Percentiles rank a stretch among this genome's conserved stretches.
These are phyloP conservation scores for Ceratobasidium papillatum DNA, from an alignment of 1,284 basidiomycete genomes.

Conservation along the genomic window DNA sequence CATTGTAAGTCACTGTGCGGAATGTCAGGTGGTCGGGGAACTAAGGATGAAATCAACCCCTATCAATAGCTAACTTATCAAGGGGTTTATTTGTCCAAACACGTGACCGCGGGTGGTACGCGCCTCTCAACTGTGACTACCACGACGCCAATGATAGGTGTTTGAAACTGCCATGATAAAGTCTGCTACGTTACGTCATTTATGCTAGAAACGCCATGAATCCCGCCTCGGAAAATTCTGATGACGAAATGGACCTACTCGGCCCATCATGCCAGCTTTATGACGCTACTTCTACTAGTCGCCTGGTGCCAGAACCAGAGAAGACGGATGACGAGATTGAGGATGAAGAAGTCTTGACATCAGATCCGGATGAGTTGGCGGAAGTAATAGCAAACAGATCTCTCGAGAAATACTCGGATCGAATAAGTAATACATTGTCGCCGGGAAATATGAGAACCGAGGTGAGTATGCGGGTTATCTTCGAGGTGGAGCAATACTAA, in stretches of 20 bases:
- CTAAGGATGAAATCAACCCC: no score
- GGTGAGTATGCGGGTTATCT: not conserved
- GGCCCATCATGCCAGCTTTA: not conserved
- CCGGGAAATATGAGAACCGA: not conserved
- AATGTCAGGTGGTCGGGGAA: no score
- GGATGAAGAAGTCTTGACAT: slow-evolving; percentile 31
- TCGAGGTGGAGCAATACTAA: not conserved
- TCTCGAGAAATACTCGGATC: slow-evolving; percentile 18
- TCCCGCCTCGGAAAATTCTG: not conserved
- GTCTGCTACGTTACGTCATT: not conserved
- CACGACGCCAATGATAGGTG: not conserved
- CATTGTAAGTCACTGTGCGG: not conserved
- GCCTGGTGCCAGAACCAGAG: not conserved
- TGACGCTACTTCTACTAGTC: not conserved
- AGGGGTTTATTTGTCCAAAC: not conserved
- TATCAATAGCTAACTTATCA: not conserved
- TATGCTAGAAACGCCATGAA: not conserved
- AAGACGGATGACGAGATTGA: not conserved
- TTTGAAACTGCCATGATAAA: not conserved
- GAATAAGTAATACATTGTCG: not conserved
- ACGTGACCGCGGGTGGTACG: slow-evolving; percentile 16
- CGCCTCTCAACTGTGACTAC: not conserved
- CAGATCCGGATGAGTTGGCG: slow-evolving; percentile 29
- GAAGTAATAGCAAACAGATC: slow-evolving; percentile 24
- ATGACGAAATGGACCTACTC: slow-evolving; percentile 37